phyloP scores from a whole-genome alignment of 768 basidiomycete genomes.

The Suillus cothurnatus region DNA sequence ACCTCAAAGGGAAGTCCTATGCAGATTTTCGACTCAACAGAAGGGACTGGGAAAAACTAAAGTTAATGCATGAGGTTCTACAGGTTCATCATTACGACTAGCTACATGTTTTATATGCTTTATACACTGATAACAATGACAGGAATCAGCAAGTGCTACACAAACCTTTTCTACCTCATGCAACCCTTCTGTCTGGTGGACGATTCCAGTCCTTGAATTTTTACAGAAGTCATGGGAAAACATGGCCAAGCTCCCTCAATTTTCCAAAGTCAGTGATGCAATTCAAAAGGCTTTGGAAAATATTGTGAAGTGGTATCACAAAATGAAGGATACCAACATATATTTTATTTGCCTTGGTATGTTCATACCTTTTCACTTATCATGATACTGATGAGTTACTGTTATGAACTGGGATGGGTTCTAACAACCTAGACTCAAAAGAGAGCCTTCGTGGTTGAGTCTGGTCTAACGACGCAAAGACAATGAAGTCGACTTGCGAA shows the following conservation, averaged over 20 bases:
- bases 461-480: too few relatives aligned
- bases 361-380: not conserved
- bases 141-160: not conserved
- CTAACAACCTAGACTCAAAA: too few relatives aligned
- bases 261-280: not conserved
- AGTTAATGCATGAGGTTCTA: slow-evolving; percentile 27
- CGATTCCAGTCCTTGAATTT: not conserved
- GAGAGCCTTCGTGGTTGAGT: too few relatives aligned
- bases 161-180: not conserved
- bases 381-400: not conserved
- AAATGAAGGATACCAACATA: not conserved
- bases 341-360: not conserved
- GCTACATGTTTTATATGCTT: not conserved
- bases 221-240: not conserved
- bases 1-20: slow-evolving; percentile 29
- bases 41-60: slow-evolving; percentile 29
- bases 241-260: not conserved
- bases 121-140: not conserved
- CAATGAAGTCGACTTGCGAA: too few relatives aligned
- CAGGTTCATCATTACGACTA: slow-evolving; percentile 14
- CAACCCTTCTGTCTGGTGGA: not conserved
- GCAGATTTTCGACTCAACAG: slow-evolving; percentile 22
- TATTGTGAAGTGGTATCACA: slow-evolving; percentile 17
- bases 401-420: too few relatives aligned
- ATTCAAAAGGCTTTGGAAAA: slow-evolving; percentile 9